Evolutionary conservation across 1,284 basidiomycete genomes (phyloP).

Genomic region (Cutaneotrichosporon sp.): DNA sequence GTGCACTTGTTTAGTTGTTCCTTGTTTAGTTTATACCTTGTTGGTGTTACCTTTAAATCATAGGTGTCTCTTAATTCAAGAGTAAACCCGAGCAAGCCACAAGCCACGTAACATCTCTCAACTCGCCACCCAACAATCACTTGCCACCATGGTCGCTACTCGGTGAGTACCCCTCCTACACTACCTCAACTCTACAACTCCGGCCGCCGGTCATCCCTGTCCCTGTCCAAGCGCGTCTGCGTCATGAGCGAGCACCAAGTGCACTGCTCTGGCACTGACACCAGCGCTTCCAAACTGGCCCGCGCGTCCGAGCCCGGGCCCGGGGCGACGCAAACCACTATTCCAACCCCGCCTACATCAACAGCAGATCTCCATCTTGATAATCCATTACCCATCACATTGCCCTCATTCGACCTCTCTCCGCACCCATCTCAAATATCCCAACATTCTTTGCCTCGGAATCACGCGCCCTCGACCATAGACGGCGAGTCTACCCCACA

Average conservation of each 20-base stretch:
- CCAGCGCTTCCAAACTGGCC: background rate
- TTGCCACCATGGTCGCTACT: constrained; percentile 2
- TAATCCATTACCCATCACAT: background rate
- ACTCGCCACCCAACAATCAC: background rate
- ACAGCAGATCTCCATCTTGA: background rate
- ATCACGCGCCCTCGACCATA: background rate
- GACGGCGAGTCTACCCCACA: background rate
- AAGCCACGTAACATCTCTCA: no score
- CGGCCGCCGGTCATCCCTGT: background rate
- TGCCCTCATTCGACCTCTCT: background rate
- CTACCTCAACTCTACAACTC: background rate
- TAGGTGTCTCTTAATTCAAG: no score
- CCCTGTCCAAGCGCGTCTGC: background rate
- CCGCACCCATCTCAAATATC: background rate
- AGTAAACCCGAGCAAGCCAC: no score
- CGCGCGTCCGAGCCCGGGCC: constrained; percentile 1
- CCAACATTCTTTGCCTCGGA: background rate
- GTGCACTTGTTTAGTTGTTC: no score
- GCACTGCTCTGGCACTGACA: background rate
- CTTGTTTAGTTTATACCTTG: no score
- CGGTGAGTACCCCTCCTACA: background rate
- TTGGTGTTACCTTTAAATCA: no score
- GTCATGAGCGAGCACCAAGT: background rate
- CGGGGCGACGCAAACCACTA: background rate
- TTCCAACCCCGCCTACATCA: background rate